Conservation (phyloP, 495 filamentous ascomycete genomes). For the Penicillium parvum region DNA sequence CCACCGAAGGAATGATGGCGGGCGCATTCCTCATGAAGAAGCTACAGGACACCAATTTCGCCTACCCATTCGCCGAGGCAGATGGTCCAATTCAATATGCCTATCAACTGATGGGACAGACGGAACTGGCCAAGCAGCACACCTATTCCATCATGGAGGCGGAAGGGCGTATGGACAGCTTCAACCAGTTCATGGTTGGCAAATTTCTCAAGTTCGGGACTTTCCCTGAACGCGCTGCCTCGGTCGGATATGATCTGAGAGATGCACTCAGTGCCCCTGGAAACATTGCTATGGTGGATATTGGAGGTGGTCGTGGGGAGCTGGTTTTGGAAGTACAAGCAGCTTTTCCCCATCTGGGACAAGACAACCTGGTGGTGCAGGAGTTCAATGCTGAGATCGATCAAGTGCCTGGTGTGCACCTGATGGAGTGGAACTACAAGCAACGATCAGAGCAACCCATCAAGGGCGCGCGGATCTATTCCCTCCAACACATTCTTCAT, state of each 20-base stretch:
- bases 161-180: slow-evolving; percentile 38
- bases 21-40: slow-evolving; percentile 36
- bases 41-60: slow-evolving; percentile 29
- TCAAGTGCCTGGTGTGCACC: slow-evolving; percentile 20
- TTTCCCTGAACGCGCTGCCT: slow-evolving; percentile 25
- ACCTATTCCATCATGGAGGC: slow-evolving; percentile 38
- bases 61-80: slow-evolving; percentile 33
- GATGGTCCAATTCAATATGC: slow-evolving; percentile 35
- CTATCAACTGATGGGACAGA: slow-evolving; percentile 29
- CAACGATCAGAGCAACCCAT: slow-evolving; percentile 30
- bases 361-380: slow-evolving; percentile 44
- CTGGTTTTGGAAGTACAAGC: slow-evolving; percentile 43
- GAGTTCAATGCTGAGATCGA: slow-evolving; percentile 36
- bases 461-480: slow-evolving; percentile 39
- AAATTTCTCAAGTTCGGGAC: slow-evolving; percentile 33
- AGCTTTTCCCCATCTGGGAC: slow-evolving; percentile 34
- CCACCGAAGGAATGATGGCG: slow-evolving; percentile 34
- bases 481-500: slow-evolving; percentile 41
- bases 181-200: slow-evolving; percentile 40
- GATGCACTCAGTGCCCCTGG: slow-evolving; percentile 25
- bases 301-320: slow-evolving; percentile 51
- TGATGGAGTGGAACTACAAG: slow-evolving; percentile 38
- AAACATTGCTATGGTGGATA: slow-evolving; percentile 45
- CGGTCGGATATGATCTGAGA: slow-evolving; percentile 28
- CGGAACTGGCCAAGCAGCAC: slow-evolving; percentile 26